Conservation (phyloP, 1,284 basidiomycete species). For the Naganishia sp. region DNA sequence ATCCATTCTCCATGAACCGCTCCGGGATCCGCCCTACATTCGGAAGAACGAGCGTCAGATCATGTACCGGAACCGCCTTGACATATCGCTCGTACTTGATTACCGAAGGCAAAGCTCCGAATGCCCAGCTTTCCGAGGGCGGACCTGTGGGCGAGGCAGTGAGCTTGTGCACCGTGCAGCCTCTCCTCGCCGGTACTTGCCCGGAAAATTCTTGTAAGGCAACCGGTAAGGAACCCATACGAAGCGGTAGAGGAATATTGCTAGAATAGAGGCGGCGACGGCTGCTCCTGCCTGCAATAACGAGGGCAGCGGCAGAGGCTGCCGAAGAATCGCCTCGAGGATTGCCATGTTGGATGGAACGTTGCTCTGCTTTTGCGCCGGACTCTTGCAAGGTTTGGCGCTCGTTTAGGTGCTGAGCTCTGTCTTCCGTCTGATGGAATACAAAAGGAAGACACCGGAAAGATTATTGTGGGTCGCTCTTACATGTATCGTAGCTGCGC, state of each 20-base stretch:
- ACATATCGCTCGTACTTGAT: conserved; percentile 3
- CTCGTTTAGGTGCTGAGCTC: no score
- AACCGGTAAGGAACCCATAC: conserved; percentile 35
- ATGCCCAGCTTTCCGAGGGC: conserved; percentile 14
- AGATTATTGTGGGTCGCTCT: background rate
- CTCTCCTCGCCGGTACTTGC: conserved; percentile 31
- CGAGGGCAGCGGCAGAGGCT: background rate
- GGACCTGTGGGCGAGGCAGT: conserved; percentile 30
- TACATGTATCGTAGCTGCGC: background rate
- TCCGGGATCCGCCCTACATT: conserved; percentile 24
- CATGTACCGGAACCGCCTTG: no score
- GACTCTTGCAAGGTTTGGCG: no score
- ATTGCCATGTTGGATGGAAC: conserved; percentile 4
- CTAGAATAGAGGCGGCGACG: background rate
- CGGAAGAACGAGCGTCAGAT: no score
- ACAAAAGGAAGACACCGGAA: background rate
- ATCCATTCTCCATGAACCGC: conserved; percentile 30
- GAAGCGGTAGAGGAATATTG: conserved; percentile 33
- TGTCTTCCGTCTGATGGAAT: background rate
- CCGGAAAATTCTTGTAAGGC: conserved; percentile 39
- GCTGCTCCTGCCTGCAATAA: background rate
- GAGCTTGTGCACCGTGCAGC: background rate
- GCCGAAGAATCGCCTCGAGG: conserved; percentile 12
- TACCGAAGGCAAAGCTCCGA: conserved; percentile 16
- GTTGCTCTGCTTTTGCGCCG: no score